Percentiles rank a stretch among this genome's conserved stretches.
Evolutionary conservation across 129 eudicot species (phyloP).

Genomic region (Cynara cardunculus): DNA sequence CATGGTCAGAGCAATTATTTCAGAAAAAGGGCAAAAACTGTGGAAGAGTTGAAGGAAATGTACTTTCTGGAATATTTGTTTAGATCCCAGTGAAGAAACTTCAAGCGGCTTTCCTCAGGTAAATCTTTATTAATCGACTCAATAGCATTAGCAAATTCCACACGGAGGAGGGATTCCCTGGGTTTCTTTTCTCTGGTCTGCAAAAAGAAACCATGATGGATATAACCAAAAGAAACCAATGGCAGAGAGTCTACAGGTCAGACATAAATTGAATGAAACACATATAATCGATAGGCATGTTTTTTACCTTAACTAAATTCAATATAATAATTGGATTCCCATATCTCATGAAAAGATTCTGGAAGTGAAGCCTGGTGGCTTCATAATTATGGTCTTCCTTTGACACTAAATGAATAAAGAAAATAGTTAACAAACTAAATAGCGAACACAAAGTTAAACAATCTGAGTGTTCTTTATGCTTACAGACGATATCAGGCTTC

Average conservation of each 20-base stretch:
- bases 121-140: conserved; percentile 65
- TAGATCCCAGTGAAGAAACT: conserved; percentile 91
- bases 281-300: not conserved
- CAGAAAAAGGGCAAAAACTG: not conserved
- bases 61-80: conserved; percentile 82
- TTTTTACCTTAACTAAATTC: conserved; percentile 80
- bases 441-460: not conserved
- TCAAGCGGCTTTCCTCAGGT: conserved; percentile 64
- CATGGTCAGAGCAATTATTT: conserved; percentile 2
- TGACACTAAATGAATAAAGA: conserved; percentile 56
- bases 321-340: conserved; percentile 93
- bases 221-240: not conserved
- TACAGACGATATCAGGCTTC: conserved; percentile 83
- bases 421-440: conserved; percentile 5
- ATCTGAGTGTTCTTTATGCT: conserved; percentile 19
- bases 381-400: conserved; percentile 63
- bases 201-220: not conserved
- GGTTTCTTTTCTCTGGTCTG: conserved; percentile 94
- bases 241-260: conserved; percentile 3
- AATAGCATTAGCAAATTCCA: conserved; percentile 83
- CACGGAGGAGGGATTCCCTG: conserved; percentile 80
- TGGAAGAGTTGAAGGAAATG: not conserved
- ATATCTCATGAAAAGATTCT: conserved; percentile 77
- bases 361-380: conserved; percentile 90
- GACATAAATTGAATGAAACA: not conserved